A percentile compares a stretch with the other conserved stretches of the same genome.
Evolutionary conservation across 257 asterid genomes (phyloP).

Genomic region (Forsythia viridissima): DNA sequence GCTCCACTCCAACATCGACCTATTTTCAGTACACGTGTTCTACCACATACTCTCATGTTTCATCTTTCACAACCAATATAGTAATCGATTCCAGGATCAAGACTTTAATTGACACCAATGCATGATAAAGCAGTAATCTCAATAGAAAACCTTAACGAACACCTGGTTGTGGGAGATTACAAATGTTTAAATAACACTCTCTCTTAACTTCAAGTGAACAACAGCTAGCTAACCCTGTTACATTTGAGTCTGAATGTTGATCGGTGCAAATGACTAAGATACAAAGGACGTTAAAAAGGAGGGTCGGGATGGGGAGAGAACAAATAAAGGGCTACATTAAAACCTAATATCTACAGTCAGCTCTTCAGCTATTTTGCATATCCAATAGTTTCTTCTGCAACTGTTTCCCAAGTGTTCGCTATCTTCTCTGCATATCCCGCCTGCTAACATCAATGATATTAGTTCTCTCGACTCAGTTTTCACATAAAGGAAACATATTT

Average conservation of each 20-base stretch:
- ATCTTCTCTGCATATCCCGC: conserved; percentile 96
- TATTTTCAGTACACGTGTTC: too few species aligned
- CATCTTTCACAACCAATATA: too few species aligned
- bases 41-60: too few species aligned
- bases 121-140: background rate
- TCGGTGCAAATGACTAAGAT: conserved; percentile 24
- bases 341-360: conserved; percentile 29
- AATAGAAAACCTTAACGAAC: background rate
- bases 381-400: conserved; percentile 83
- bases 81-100: too few species aligned
- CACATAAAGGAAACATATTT: background rate
- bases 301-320: background rate
- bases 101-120: too few species aligned
- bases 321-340: background rate
- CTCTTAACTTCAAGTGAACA: conserved; percentile 2
- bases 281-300: conserved; percentile 3
- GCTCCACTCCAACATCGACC: too few species aligned
- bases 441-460: conserved; percentile 42
- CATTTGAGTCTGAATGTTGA: background rate
- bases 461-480: conserved; percentile 4
- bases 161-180: background rate
- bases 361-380: conserved; percentile 38
- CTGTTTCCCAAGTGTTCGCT: conserved; percentile 82
- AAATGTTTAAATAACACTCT: background rate
- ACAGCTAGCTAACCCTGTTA: conserved; percentile 13